These are phyloP conservation scores for Cutaneotrichosporon dermatis DNA, from an alignment of 1,284 basidiomycete genomes.

Conservation along the genomic window DNA sequence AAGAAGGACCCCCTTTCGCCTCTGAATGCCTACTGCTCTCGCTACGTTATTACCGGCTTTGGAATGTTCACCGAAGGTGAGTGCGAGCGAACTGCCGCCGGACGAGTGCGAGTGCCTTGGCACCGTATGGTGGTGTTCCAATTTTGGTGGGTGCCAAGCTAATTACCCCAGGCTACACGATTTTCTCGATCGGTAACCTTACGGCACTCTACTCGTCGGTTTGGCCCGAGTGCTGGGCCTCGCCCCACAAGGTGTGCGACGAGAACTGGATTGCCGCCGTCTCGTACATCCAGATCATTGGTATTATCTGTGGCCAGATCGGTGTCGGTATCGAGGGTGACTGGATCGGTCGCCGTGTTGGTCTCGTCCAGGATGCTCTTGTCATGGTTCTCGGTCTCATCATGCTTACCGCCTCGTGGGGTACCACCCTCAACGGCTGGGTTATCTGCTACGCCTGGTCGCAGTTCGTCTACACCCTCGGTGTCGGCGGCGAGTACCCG, in stretches of 20 bases:
- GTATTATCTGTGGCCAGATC: constrained; percentile 56
- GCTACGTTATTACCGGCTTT: constrained; percentile 55
- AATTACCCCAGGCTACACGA: constrained; percentile 29
- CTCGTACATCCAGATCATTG: constrained; percentile 38
- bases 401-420: constrained; percentile 57
- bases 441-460: constrained; percentile 54
- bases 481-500: constrained; percentile 55
- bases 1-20: constrained; percentile 53
- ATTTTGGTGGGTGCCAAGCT: too few relatives aligned
- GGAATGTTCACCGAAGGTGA: constrained; percentile 54
- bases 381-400: constrained; percentile 52
- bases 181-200: constrained; percentile 53
- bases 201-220: constrained; percentile 51
- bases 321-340: constrained; percentile 56
- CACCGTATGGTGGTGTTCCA: too few relatives aligned
- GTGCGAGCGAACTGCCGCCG: background rate
- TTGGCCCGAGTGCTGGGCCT: constrained; percentile 54
- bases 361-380: constrained; percentile 51
- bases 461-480: constrained; percentile 54
- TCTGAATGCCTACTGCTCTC: constrained; percentile 50
- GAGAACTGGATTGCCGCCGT: constrained; percentile 51
- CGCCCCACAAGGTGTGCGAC: constrained; percentile 49
- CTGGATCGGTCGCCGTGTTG: constrained; percentile 55
- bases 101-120: too few relatives aligned
- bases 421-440: constrained; percentile 54